Base-by-base conservation (phyloP, 495 filamentous ascomycete species). In the Cetradonia linearis region DNA sequence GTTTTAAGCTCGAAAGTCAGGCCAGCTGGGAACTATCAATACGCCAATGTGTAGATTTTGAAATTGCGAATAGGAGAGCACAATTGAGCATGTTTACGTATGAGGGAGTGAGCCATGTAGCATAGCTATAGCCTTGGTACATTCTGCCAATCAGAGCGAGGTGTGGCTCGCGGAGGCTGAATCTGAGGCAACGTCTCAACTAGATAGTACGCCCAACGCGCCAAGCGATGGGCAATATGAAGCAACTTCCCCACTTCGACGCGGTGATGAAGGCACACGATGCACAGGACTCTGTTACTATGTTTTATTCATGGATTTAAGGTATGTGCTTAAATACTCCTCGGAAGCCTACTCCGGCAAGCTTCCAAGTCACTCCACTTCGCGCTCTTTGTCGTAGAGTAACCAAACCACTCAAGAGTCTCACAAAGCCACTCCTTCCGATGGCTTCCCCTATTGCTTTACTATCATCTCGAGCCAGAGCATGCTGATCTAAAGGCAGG, bases 281-380 rank as follows among this genome's bases (percentile, higher is more conserved):
- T 89, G 86, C 89, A 85, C 75, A 95, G 91, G 72, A 96, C 88
- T 63, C 75, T 98, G 34, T 74, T 98, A 13, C 74, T 98, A 55
- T 89, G 87, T 69, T 97, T 96, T 73, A 91, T 97, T 55, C 93
- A 98, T 71, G 93, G 93, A 56, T 98, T 98, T 81, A 95, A 97
- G 83, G 90, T 92, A 72, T 54, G 73, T 30, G 9, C 42, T 16
- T 30, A 4, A 46, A 23, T 31, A 63, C 44, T 37, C 27, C 20
- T 27, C 13, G 42, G 18, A 46, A 37, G 16, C 46, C 20, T n/a
- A 7, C 38, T 3, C n/a, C 9, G 50, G 28, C 28, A 54, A 36
- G 50, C 31, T 54, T 31, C 33, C 50, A 54, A 54, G 9, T 54
- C 8, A 18, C 33, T 34, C 31, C 18, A 30, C n/a, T 9, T 33